Conservation (phyloP, 495 filamentous ascomycete species). For the Penicillium steckii region DNA sequence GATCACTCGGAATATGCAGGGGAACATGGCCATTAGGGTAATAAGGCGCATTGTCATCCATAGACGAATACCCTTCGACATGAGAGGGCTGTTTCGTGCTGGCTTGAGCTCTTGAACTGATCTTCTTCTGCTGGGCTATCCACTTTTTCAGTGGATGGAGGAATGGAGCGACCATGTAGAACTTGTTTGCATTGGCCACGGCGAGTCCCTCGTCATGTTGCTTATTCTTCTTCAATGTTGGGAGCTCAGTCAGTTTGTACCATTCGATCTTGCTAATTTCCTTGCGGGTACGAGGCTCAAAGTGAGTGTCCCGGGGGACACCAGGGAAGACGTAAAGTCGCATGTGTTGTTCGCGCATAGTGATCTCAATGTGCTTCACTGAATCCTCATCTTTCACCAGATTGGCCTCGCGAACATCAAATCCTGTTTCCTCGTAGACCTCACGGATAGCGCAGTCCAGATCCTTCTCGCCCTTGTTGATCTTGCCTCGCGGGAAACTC, state of each 20-base stretch:
- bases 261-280: constrained; percentile 96
- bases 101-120: constrained; percentile 45
- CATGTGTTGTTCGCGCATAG: constrained; percentile 90
- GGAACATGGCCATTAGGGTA: constrained; percentile 16
- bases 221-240: constrained; percentile 70
- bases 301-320: constrained; percentile 79
- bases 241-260: constrained; percentile 86
- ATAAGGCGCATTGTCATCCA: constrained; percentile 31
- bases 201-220: constrained; percentile 51
- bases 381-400: constrained; percentile 65
- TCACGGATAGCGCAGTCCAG: constrained; percentile 90
- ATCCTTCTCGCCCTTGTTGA: constrained; percentile 93
- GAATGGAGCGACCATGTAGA: constrained; percentile 98
- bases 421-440: constrained; percentile 94
- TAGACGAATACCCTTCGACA: constrained; percentile 35
- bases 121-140: constrained; percentile 79
- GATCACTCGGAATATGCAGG: constrained; percentile 34
- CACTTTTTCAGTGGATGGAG: constrained; percentile 83
- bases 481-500: constrained; percentile 96
- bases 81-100: constrained; percentile 14
- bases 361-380: constrained; percentile 78
- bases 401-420: constrained; percentile 70
- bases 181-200: constrained; percentile 74
- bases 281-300: constrained; percentile 87
- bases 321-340: constrained; percentile 86